These are phyloP conservation scores for Phlebiopsis gigantea DNA, from an alignment of 768 basidiomycete genomes.

Conservation along the genomic window DNA sequence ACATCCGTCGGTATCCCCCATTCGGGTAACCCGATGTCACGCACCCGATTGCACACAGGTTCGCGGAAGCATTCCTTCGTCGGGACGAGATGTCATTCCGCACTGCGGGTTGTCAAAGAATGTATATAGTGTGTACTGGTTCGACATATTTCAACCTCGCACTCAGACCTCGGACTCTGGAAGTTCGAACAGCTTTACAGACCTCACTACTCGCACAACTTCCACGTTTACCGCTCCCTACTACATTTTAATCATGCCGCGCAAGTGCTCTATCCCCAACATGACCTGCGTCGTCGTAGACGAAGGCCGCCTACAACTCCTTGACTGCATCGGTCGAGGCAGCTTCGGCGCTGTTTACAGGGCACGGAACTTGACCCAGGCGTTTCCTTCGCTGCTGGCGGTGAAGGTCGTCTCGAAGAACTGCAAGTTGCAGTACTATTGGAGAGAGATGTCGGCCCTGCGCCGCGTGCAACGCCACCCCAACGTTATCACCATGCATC, in stretches of 20 bases:
- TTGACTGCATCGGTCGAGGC: conserved; percentile 82
- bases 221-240: neutral
- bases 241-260: neutral
- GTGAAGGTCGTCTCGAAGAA: conserved; percentile 19
- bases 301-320: conserved; percentile 70
- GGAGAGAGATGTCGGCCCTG: conserved; percentile 64
- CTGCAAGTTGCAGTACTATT: conserved; percentile 36
- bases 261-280: conserved; percentile 8
- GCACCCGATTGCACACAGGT: no score
- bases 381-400: conserved; percentile 2
- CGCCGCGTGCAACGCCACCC: conserved; percentile 45
- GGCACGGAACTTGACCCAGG: conserved; percentile 46
- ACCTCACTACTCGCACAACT: conserved; percentile 1
- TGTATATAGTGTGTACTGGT: neutral
- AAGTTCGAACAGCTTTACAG: conserved; percentile 8
- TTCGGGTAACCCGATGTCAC: neutral
- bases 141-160: no score
- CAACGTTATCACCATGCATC: conserved; percentile 66
- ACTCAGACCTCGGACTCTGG: conserved; percentile 10
- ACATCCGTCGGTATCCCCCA: neutral
- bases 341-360: conserved; percentile 94
- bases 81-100: neutral
- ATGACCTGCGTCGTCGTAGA: conserved; percentile 49
- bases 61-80: no score
- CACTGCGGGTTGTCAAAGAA: neutral